Percentiles rank a stretch among this genome's conserved stretches.
phyloP scores from a whole-genome alignment of 2,329 filamentous ascomycete genomes.

The Scedosporium aurantiacum region DNA sequence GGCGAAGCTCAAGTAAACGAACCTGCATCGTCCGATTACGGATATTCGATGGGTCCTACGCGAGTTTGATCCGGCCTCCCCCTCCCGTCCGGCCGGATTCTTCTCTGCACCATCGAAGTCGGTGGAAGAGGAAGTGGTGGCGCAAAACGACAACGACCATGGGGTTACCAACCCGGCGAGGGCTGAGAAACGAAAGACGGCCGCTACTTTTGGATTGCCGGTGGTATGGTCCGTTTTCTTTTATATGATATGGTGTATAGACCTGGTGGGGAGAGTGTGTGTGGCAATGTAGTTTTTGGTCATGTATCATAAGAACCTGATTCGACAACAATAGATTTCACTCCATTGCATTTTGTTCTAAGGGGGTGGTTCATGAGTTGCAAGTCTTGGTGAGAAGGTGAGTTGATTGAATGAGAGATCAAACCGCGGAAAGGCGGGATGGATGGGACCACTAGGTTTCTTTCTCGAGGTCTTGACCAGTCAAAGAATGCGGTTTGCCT shows the following conservation, averaged over 20 bases:
- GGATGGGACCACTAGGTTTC: no score
- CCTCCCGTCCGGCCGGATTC: neutral
- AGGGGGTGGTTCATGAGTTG: neutral
- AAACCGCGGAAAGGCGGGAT: no score
- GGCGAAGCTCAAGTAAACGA: constrained; percentile 73
- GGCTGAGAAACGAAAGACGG: neutral
- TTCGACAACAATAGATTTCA: constrained; percentile 13
- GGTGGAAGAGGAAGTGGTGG: no score
- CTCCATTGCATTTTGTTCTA: neutral
- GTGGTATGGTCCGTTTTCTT: neutral
- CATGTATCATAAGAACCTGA: constrained; percentile 12
- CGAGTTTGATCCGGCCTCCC: neutral
- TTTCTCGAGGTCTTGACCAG: no score
- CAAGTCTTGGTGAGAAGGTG: neutral
- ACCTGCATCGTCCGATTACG: neutral
- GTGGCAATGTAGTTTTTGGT: constrained; percentile 9
- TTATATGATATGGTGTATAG: constrained; percentile 5
- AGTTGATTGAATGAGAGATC: no score
- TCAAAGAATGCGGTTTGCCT: no score
- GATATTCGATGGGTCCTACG: neutral
- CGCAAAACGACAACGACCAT: neutral
- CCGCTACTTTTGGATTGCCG: neutral
- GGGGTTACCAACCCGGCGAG: neutral
- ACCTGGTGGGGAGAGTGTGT: neutral
- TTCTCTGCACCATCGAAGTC: neutral